Percentiles rank a stretch among this genome's conserved stretches.
Conservation (phyloP, 495 filamentous ascomycete genomes). For the Opeltia flavorubescens region DNA sequence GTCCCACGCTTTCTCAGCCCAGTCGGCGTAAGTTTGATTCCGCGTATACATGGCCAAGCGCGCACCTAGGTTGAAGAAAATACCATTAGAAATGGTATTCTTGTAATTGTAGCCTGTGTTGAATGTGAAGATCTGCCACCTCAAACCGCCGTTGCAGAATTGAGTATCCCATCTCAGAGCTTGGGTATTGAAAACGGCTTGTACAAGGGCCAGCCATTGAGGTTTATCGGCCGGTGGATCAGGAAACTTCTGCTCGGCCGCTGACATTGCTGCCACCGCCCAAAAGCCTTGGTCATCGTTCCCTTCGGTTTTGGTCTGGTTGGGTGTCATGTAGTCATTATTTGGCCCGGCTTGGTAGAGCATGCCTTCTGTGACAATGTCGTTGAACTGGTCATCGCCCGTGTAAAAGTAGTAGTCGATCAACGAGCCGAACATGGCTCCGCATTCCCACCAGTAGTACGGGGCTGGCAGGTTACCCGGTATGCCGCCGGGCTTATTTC, state of each 20-base stretch:
- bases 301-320: constrained; percentile 62
- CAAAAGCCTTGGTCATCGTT: constrained; percentile 87
- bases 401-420: constrained; percentile 80
- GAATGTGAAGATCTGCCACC: constrained; percentile 74
- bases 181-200: constrained; percentile 69
- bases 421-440: constrained; percentile 60
- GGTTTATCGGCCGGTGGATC: constrained; percentile 39
- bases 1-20: constrained; percentile 60
- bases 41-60: constrained; percentile 62
- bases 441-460: constrained; percentile 78
- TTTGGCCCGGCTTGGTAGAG: constrained; percentile 55
- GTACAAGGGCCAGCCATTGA: constrained; percentile 67
- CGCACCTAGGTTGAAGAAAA: constrained; percentile 68
- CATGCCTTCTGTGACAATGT: constrained; percentile 50
- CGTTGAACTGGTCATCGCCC: constrained; percentile 59
- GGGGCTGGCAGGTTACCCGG: constrained; percentile 61
- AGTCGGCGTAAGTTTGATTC: constrained; percentile 65
- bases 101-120: constrained; percentile 75
- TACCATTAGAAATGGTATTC: constrained; percentile 66
- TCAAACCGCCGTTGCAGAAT: constrained; percentile 55
- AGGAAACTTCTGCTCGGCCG: constrained; percentile 65
- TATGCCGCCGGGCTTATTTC: constrained; percentile 52
- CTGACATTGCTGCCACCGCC: constrained; percentile 69
- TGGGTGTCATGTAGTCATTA: constrained; percentile 61
- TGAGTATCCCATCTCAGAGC: constrained; percentile 54